These are phyloP conservation scores for Meripilus lineatus DNA, from an alignment of 1,284 basidiomycete genomes.

Conservation along the genomic window DNA sequence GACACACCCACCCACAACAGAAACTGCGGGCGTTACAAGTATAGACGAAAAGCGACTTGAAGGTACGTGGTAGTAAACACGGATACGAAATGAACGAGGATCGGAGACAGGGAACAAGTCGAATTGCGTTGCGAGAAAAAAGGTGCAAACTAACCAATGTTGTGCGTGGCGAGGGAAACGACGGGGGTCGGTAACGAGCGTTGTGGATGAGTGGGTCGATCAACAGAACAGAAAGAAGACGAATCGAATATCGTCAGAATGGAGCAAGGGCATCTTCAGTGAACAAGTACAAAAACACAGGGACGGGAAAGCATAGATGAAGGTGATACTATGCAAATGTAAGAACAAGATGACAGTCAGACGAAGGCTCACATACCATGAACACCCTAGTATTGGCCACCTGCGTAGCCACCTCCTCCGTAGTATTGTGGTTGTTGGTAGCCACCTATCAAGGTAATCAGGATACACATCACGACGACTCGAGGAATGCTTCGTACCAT, in stretches of 20 bases:
- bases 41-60: conserved; percentile 8
- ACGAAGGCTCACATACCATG: neutral
- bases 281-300: conserved; percentile 10
- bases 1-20: conserved; percentile 19
- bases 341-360: neutral
- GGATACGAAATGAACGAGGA: conserved; percentile 9
- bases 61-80: conserved; percentile 10
- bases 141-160: conserved; percentile 36
- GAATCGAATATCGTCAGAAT: no score
- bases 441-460: no score
- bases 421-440: conserved; percentile 21
- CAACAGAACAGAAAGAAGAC: conserved; percentile 18
- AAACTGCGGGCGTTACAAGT: conserved; percentile 7
- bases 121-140: conserved; percentile 31
- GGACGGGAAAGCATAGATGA: neutral
- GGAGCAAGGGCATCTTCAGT: no score
- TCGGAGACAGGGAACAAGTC: conserved; percentile 33
- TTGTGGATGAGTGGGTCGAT: conserved; percentile 34
- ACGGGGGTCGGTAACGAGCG: conserved; percentile 29
- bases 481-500: no score
- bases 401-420: conserved; percentile 22
- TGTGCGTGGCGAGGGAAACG: conserved; percentile 27
- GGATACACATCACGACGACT: no score
- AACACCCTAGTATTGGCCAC: conserved; percentile 23
- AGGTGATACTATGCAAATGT: neutral